Percentiles rank a stretch among this genome's conserved stretches.
These are phyloP conservation scores for Geoglossum cookeanum DNA, from an alignment of 2,329 filamentous ascomycete species.

Conservation along the genomic window DNA sequence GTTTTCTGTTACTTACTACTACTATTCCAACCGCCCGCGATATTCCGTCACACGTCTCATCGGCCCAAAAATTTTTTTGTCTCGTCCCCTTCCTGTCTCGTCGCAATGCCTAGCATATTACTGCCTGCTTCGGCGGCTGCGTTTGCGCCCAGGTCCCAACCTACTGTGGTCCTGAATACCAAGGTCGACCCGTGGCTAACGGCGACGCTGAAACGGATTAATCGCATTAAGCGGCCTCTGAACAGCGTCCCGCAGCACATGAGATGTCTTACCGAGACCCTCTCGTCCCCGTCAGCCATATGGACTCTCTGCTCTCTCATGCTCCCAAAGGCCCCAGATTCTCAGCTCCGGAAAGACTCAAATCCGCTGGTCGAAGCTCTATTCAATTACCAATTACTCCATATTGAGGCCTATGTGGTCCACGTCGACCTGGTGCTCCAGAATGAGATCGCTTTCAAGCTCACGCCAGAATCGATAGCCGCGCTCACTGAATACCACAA, in stretches of 20 bases:
- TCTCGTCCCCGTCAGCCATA: constrained; percentile 77
- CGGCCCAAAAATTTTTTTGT: constrained; percentile 8
- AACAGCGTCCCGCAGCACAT: constrained; percentile 95
- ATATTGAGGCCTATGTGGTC: constrained; percentile 93
- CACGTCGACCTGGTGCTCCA: constrained; percentile 97
- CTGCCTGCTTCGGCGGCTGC: constrained; percentile 89
- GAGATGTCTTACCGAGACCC: constrained; percentile 81
- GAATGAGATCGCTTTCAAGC: constrained; percentile 95
- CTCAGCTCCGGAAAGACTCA: constrained; percentile 62
- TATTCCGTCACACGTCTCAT: neutral
- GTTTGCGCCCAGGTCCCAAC: constrained; percentile 82
- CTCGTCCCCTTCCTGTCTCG: constrained; percentile 5
- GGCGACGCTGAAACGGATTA: constrained; percentile 89
- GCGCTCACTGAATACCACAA: constrained; percentile 88
- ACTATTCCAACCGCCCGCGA: constrained; percentile 1
- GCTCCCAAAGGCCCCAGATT: constrained; percentile 73
- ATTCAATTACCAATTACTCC: constrained; percentile 82
- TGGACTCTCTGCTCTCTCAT: constrained; percentile 90
- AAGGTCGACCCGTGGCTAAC: constrained; percentile 96
- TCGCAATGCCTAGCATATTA: constrained; percentile 74
- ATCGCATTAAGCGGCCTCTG: constrained; percentile 85
- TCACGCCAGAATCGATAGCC: constrained; percentile 88
- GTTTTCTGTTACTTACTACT: constrained; percentile 18
- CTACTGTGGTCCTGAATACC: constrained; percentile 82
- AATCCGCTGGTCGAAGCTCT: constrained; percentile 73